phyloP scores from a whole-genome alignment of 306 rosid genomes.

The Echinosophora koreensis region DNA sequence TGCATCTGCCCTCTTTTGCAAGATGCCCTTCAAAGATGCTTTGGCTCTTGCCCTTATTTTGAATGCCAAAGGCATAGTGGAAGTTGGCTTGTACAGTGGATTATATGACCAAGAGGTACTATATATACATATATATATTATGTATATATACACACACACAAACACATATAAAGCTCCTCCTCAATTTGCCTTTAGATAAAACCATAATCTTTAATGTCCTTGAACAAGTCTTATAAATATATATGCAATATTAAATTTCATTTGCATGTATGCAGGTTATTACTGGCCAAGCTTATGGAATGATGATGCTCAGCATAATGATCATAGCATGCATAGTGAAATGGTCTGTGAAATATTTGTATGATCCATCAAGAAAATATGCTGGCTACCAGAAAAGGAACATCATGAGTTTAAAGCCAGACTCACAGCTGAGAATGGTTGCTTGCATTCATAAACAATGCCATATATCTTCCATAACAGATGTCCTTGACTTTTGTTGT shows the following conservation, averaged over 20 bases:
- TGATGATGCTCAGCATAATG: slow-evolving; percentile 21
- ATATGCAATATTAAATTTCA: not conserved
- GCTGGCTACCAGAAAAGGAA: slow-evolving; percentile 44
- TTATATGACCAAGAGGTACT: slow-evolving; percentile 40
- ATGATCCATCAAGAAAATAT: slow-evolving; percentile 55
- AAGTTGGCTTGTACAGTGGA: slow-evolving; percentile 16
- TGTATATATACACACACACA: no score
- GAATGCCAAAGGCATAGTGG: slow-evolving; percentile 60
- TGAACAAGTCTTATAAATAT: slow-evolving; percentile 6
- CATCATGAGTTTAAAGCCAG: slow-evolving; percentile 25
- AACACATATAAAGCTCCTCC: not conserved
- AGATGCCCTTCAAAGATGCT: slow-evolving; percentile 57
- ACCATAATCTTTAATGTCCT: not conserved
- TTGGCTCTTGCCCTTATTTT: slow-evolving; percentile 55
- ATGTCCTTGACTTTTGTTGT: slow-evolving; percentile 43
- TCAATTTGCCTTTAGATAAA: slow-evolving; percentile 1
- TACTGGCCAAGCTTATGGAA: not conserved
- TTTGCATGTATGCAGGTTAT: slow-evolving; percentile 42
- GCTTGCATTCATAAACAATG: slow-evolving; percentile 47
- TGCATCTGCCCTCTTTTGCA: slow-evolving; percentile 33
- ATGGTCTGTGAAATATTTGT: slow-evolving; percentile 31
- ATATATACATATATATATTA: not conserved
- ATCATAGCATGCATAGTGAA: slow-evolving; percentile 50
- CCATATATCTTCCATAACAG: slow-evolving; percentile 41
- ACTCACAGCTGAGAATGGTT: slow-evolving; percentile 40